These are phyloP conservation scores for Dryadomyces quercus-mongolicae DNA, from an alignment of 2,329 filamentous ascomycete species.

Conservation along the genomic window DNA sequence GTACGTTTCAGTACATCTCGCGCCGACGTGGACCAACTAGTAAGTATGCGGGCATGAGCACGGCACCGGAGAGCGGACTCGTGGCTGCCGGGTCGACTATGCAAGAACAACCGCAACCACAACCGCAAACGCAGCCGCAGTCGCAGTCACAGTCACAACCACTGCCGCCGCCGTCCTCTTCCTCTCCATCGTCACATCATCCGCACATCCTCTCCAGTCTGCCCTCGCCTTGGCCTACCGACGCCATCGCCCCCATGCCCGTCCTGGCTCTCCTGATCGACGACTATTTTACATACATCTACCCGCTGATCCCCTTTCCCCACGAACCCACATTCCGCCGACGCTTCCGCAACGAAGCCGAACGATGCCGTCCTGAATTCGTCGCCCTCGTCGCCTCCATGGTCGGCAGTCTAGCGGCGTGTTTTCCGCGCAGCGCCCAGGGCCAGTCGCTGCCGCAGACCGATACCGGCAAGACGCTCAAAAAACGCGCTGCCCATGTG, in stretches of 20 bases:
- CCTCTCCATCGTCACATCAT: neutral
- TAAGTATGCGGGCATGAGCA: conserved; percentile 34
- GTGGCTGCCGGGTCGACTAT: conserved; percentile 16
- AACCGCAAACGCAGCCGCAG: neutral
- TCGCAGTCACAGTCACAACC: conserved; percentile 2
- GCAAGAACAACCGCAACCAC: conserved; percentile 6
- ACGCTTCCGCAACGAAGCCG: conserved; percentile 54
- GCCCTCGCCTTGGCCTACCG: conserved; percentile 27
- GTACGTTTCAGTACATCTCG: conserved; percentile 44
- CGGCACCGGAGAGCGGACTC: neutral
- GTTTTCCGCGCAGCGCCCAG: conserved; percentile 60
- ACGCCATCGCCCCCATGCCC: conserved; percentile 58
- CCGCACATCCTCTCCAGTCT: neutral
- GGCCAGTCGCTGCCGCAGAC: conserved; percentile 30
- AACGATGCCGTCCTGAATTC: conserved; percentile 54
- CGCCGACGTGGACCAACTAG: conserved; percentile 48
- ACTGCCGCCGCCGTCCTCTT: conserved; percentile 7
- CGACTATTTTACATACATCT: conserved; percentile 75
- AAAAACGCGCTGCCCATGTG: conserved; percentile 53
- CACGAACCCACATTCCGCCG: conserved; percentile 67
- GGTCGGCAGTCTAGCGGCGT: conserved; percentile 61
- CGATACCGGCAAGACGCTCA: neutral
- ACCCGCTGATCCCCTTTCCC: conserved; percentile 65
- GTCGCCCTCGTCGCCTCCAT: conserved; percentile 62
- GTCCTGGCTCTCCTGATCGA: conserved; percentile 60